phyloP scores from a whole-genome alignment of 768 basidiomycete species.

The Epithele typhae region DNA sequence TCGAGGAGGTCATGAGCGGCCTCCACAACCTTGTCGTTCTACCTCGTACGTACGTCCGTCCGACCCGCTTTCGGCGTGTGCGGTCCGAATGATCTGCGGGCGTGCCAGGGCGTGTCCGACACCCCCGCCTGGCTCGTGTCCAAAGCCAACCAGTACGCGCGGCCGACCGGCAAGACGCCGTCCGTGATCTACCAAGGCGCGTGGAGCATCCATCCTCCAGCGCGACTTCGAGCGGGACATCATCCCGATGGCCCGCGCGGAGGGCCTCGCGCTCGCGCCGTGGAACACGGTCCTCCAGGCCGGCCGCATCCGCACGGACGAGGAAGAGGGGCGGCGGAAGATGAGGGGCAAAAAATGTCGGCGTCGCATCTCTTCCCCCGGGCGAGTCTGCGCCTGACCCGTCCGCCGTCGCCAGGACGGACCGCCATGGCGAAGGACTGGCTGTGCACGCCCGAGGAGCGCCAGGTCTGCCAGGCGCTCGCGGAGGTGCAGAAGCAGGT shows the following conservation, averaged over 20 bases:
- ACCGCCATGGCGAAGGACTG: constrained; percentile 28
- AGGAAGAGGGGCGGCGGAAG: constrained; percentile 20
- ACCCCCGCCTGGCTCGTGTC: constrained; percentile 35
- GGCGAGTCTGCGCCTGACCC: constrained; percentile 2
- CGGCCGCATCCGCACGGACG: constrained; percentile 19
- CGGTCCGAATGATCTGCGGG: too few species aligned
- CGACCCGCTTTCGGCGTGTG: too few species aligned
- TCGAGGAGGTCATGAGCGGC: constrained; percentile 54
- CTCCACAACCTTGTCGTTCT: constrained; percentile 46
- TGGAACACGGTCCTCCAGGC: constrained; percentile 23
- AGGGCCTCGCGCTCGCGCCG: constrained; percentile 26
- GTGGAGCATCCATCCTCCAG: constrained; percentile 33
- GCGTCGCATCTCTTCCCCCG: not conserved
- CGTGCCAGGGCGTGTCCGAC: constrained; percentile 26
- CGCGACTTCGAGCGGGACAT: constrained; percentile 38
- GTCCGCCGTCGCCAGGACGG: constrained; percentile 33
- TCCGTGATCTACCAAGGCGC: constrained; percentile 32
- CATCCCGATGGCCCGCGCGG: constrained; percentile 31
- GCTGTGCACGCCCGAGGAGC: constrained; percentile 43
- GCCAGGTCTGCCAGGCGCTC: constrained; percentile 36
- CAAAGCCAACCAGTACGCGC: constrained; percentile 37
- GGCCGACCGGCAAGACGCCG: constrained; percentile 33
- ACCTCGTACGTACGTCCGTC: constrained; percentile 17
- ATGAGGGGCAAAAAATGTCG: constrained; percentile 22
- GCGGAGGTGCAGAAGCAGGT: constrained; percentile 49